These are phyloP conservation scores for Ceratobasidium papillatum DNA, from an alignment of 1,284 basidiomycete genomes.

Conservation along the genomic window DNA sequence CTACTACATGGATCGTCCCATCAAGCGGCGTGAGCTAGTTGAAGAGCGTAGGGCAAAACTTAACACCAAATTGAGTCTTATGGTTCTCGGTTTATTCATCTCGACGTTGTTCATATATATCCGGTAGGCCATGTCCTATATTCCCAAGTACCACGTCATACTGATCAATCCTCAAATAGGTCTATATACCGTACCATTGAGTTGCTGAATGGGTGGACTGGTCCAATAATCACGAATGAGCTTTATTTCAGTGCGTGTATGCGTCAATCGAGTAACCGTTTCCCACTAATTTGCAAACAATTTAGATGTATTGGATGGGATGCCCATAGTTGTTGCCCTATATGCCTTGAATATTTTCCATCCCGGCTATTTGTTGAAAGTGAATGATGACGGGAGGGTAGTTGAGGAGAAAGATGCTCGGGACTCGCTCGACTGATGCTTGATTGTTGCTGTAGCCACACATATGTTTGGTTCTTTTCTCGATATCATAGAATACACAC, in stretches of 20 bases:
- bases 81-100: constrained; percentile 45
- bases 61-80: constrained; percentile 38
- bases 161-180: constrained; percentile 39
- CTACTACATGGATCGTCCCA: constrained; percentile 44
- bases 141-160: neutral
- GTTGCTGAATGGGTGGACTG: constrained; percentile 51
- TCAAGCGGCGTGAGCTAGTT: constrained; percentile 43
- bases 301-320: constrained; percentile 46
- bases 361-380: constrained; percentile 32
- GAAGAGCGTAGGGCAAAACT: constrained; percentile 30
- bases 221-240: constrained; percentile 50
- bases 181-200: constrained; percentile 53
- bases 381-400: neutral
- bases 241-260: constrained; percentile 48
- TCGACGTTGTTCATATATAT: constrained; percentile 50
- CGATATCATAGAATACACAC: neutral
- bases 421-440: neutral
- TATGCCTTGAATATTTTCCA: constrained; percentile 45
- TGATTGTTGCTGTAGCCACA: too few species aligned
- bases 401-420: neutral
- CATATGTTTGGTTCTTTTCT: neutral
- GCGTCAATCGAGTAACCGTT: neutral
- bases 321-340: constrained; percentile 45
- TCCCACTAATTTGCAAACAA: neutral
- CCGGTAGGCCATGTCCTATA: constrained; percentile 44